A percentile compares a stretch with the other conserved stretches of the same genome.
phyloP scores from a whole-genome alignment of 176 grass and related monocot genomes.

The Hordeum marinum region DNA sequence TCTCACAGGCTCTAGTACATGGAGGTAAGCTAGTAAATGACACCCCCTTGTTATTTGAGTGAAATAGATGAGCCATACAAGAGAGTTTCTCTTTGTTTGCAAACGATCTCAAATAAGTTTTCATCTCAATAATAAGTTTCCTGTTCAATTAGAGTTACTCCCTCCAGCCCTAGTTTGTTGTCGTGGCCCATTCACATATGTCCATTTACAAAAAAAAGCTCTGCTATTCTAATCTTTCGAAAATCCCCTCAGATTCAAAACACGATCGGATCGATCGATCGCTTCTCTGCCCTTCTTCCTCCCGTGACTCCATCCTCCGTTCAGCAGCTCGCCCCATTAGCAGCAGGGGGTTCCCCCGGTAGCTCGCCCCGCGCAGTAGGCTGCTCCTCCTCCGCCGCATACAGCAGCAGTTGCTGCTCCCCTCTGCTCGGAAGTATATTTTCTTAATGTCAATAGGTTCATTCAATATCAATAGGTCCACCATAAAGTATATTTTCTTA shows the following conservation, averaged over 20 bases:
- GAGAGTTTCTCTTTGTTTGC: background rate
- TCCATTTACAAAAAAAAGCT: background rate
- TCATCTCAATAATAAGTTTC: background rate
- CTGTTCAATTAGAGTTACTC: background rate
- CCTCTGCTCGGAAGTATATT: background rate
- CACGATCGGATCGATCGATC: background rate
- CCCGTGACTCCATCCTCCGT: background rate
- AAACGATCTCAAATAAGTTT: background rate
- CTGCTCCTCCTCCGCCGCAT: background rate
- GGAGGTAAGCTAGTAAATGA: slow-evolving; percentile 35
- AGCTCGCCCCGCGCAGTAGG: background rate
- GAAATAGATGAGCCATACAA: background rate
- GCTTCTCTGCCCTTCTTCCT: background rate
- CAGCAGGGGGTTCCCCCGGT: no score
- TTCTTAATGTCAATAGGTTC: no score
- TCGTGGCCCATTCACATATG: background rate
- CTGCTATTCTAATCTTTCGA: background rate
- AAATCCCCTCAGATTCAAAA: background rate
- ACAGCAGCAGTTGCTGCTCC: background rate
- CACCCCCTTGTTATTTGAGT: background rate
- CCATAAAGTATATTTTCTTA: no score
- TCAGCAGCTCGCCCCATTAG: background rate
- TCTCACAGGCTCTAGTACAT: slow-evolving; percentile 39
- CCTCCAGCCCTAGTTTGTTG: background rate
- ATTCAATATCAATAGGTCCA: no score